Percentiles rank a stretch among this genome's conserved stretches.
These are phyloP conservation scores for Funneliformis mosseae DNA, from an alignment of 192 early-diverging fungal species.

Conservation along the genomic window DNA sequence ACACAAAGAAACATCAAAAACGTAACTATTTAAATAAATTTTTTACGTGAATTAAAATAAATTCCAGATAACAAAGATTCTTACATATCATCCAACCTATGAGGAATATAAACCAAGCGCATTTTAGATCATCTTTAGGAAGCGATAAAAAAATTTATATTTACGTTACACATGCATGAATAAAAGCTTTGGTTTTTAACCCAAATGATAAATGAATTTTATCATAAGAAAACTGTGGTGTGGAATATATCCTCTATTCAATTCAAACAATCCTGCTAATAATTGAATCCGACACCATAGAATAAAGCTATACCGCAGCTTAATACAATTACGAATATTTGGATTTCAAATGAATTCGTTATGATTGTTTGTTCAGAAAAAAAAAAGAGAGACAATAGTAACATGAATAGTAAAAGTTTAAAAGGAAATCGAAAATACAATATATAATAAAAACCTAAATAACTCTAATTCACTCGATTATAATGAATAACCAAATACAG, in stretches of 20 bases:
- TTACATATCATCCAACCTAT: slow-evolving; percentile 40
- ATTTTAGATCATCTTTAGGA: slow-evolving; percentile 45
- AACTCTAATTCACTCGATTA: too few species aligned
- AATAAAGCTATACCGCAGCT: slow-evolving; percentile 69
- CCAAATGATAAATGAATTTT: neutral
- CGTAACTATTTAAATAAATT: slow-evolving; percentile 46
- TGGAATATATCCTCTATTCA: slow-evolving; percentile 76
- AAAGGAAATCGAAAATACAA: too few species aligned
- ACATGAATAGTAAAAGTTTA: too few species aligned
- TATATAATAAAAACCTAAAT: too few species aligned
- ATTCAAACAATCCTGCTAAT: slow-evolving; percentile 83
- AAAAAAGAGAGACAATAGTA: too few species aligned
- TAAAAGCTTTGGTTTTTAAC: too few species aligned
- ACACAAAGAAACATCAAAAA: slow-evolving; percentile 68
- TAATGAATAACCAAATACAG: too few species aligned
- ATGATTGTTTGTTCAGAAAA: too few species aligned
- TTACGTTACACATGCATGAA: neutral
- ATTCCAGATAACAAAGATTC: neutral
- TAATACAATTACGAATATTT: too few species aligned
- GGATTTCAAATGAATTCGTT: too few species aligned
- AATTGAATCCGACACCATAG: slow-evolving; percentile 78
- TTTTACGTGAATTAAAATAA: too few species aligned
- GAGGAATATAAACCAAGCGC: slow-evolving; percentile 63
- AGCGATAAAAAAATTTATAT: neutral
- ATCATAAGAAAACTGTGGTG: slow-evolving; percentile 71